Base-by-base conservation (phyloP, 2,329 filamentous ascomycete species). In the Paraconiothyrium brasiliense region DNA sequence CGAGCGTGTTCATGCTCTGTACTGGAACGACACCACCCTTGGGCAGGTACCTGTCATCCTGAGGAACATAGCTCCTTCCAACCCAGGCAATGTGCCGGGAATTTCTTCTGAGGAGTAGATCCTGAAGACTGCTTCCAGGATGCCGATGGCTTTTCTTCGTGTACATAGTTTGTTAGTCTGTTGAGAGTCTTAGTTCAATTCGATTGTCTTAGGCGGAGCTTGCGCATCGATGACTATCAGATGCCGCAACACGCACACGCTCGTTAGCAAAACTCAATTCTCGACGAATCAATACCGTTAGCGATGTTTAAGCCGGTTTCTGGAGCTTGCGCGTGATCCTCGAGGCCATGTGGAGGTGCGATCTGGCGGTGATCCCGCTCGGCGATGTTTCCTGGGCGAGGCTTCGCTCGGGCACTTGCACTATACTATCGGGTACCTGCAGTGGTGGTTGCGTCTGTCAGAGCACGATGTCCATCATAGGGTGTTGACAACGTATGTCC, bases 1-100 rank as follows among this genome's bases (percentile, higher is more conserved):
- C 24, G 43, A 64, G 2, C 57, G 60, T 37, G 41, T 65, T 7
- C 41, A 63, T 39, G 62, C 59, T 2, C 22, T 73, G 22, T 71
- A 71, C 27, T 73, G 69, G 71, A 71, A 73, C 22, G 66, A 69
- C 20, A 69, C 68, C 3, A 65, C 59, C 14, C n/a, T 54, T 2
- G 68, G 68, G 7, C 67, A 71, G 56, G 48, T 65, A 20, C 67
- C 64, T 3, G 34, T 73, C 24, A 57, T 59, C 3, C 50, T 73
- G 55, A 67, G 69, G 49, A 67, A 56, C 41, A 41, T 66, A n/a
- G 58, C 61, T 11, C 69, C 69, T 8, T 67, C 69, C 3, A 66
- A 61, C 54, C 66, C 64, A 13, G 41, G 20, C 8, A 13, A 14
- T 22, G 24, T 48, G 30, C 10, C 24, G 11, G 46, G 46, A 30